These are phyloP conservation scores for Globisporangium cederbergense DNA, from an alignment of 352 stramenopile genomes.

Conservation along the genomic window DNA sequence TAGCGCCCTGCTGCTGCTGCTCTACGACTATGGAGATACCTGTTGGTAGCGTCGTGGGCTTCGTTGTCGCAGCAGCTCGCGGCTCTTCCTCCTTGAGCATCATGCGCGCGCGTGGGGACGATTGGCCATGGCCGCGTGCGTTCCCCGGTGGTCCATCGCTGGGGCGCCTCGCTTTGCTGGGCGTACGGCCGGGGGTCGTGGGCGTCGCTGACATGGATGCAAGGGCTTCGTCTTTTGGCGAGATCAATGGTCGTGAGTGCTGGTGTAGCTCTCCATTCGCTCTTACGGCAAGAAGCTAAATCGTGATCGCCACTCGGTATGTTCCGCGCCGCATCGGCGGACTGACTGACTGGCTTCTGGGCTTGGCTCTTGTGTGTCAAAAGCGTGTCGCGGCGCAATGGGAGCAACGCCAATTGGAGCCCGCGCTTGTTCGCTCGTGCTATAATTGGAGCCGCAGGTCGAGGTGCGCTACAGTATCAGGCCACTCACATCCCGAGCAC, in stretches of 20 bases:
- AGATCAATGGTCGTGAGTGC: not conserved
- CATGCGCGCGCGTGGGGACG: constrained; percentile 23
- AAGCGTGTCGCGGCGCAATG: not conserved
- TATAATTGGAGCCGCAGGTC: not conserved
- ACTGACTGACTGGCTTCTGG: not conserved
- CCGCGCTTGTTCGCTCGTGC: not conserved
- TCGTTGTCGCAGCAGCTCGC: not conserved
- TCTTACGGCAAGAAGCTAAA: not conserved
- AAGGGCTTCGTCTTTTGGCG: not conserved
- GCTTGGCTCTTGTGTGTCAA: not conserved
- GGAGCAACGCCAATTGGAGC: too few species aligned
- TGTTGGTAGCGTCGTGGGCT: not conserved
- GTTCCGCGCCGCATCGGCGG: not conserved
- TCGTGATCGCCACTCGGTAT: not conserved
- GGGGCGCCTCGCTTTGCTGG: constrained; percentile 19
- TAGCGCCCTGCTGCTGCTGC: not conserved
- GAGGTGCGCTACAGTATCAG: too few species aligned
- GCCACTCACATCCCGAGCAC: too few species aligned
- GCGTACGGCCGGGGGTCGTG: constrained; percentile 6
- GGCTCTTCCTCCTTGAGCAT: constrained; percentile 18
- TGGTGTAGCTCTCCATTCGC: not conserved
- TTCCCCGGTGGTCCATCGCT: constrained; percentile 18
- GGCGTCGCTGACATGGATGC: constrained; percentile 8
- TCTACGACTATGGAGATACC: not conserved
- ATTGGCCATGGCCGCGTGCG: not conserved